phyloP scores from a whole-genome alignment of 192 early-diverging fungal species.

The Coemansia sp. region DNA sequence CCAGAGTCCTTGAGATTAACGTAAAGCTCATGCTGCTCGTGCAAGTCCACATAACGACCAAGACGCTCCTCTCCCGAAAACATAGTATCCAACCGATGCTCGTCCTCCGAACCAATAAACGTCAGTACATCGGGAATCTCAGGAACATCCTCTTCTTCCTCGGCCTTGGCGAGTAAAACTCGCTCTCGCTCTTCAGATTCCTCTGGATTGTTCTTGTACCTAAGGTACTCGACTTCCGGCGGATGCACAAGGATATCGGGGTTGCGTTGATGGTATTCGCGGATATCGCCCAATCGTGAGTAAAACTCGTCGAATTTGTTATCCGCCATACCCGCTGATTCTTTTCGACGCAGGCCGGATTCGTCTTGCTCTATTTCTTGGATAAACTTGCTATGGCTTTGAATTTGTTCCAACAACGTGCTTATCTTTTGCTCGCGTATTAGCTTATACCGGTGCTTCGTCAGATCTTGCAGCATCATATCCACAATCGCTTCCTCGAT shows the following conservation, averaged over 20 bases:
- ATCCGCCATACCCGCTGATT: conserved; percentile 72
- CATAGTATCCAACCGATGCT: conserved; percentile 68
- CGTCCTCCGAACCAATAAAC: conserved; percentile 53
- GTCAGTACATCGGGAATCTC: conserved; percentile 19
- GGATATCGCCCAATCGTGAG: conserved; percentile 76
- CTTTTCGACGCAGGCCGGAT: conserved; percentile 69
- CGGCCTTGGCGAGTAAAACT: conserved; percentile 33
- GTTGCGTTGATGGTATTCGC: conserved; percentile 78
- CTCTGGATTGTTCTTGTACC: conserved; percentile 56
- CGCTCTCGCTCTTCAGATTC: conserved; percentile 56
- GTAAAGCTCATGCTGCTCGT: conserved; percentile 78
- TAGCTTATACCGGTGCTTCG: conserved; percentile 83
- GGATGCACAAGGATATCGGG: conserved; percentile 78
- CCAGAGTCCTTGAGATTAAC: conserved; percentile 70
- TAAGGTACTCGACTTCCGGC: conserved; percentile 78
- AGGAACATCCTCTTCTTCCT: conserved; percentile 9
- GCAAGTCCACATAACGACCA: conserved; percentile 87
- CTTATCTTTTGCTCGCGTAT: conserved; percentile 80
- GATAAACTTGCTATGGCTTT: conserved; percentile 65
- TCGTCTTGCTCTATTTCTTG: conserved; percentile 72
- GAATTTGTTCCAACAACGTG: conserved; percentile 72
- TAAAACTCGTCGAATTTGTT: conserved; percentile 88
- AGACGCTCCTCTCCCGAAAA: conserved; percentile 93
- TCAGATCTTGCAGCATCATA: conserved; percentile 76
- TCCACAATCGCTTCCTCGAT: conserved; percentile 87